Conservation (phyloP, 2,329 filamentous ascomycete genomes). For the Curvularia hawaiiensis region DNA sequence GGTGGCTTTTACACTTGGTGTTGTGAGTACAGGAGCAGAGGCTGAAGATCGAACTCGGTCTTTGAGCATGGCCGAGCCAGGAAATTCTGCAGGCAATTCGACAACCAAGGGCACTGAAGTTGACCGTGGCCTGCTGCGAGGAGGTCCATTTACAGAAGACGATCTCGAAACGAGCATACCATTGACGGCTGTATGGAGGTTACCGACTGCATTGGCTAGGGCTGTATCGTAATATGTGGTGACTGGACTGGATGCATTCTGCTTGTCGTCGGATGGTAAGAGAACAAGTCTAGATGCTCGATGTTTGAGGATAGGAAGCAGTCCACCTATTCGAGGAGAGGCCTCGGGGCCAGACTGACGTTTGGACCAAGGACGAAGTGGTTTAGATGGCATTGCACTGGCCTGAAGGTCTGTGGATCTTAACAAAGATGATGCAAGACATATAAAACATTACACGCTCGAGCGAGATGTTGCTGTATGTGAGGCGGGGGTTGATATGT, state of each 20-base stretch:
- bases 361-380: conserved; percentile 54
- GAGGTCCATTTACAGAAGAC: conserved; percentile 40
- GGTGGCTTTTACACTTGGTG: conserved; percentile 17
- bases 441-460: conserved; percentile 11
- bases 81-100: conserved; percentile 36
- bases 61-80: conserved; percentile 38
- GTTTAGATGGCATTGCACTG: conserved; percentile 47
- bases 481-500: neutral
- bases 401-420: conserved; percentile 5
- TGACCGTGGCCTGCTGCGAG: conserved; percentile 48
- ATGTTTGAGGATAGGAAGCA: conserved; percentile 37
- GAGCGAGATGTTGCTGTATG: neutral
- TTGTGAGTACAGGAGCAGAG: conserved; percentile 20
- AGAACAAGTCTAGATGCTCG: conserved; percentile 41
- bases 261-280: conserved; percentile 30
- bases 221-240: conserved; percentile 38
- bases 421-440: conserved; percentile 8
- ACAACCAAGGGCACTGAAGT: conserved; percentile 49
- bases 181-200: conserved; percentile 50
- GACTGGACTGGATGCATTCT: conserved; percentile 29
- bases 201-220: conserved; percentile 37
- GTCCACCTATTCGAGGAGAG: conserved; percentile 46
- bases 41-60: conserved; percentile 41
- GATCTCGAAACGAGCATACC: conserved; percentile 48
- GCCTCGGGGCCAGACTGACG: conserved; percentile 43